Evolutionary conservation across 2,329 filamentous ascomycete genomes (phyloP), one percentile per base, ranked within the genome.

Genomic region (Iodosphaeria phyllophila): DNA sequence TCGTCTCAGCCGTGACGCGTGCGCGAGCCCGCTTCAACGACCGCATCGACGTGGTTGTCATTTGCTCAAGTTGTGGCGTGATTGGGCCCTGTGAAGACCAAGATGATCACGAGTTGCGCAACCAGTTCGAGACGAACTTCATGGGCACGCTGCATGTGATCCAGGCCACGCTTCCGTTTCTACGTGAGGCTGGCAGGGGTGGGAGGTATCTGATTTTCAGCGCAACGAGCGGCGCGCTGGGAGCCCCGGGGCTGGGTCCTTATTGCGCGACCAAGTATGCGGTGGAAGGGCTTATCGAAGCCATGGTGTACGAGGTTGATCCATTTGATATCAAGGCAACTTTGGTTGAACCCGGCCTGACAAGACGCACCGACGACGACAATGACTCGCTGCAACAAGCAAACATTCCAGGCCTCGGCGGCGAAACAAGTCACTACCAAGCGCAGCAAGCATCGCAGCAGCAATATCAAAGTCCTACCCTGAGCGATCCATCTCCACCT

Each of bases 231-330:
- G 89, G 89, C 4, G 80, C 86, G 0, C 62, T 93, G n/a, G 89
- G 86, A 2, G 82, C 95, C 0, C 89, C 89, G 0, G 89, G 89
- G 0, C 52, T 95, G 5, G 86, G 86, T 0, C 86, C 86, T 0
- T 95, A 92, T 44, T 95, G 86, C 48, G 89, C 89, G 2, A 92
- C 83, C 10, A 98, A 95, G 47, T 95, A 93, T 50, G 89, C 89
- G 0, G 82, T 92, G 4, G 89, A 98, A 45, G 89, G 86, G 1
- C 57, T 98, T 27, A 83, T 95, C 37, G 89, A 98, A 50, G 84
- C 80, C 10, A 86, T 98, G 78, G 63, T 93, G 10, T 95, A 95
- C 50, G 89, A 98, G 46, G 74, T 92, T 18, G 84, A 93, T 35
- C 50, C 57, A 0, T 93, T 92, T 51, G 86, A 89, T 43, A 77